Percentiles rank a stretch among this genome's conserved stretches.
Conservation (phyloP, 2,329 filamentous ascomycete species). For the Diaporthe destruens region DNA sequence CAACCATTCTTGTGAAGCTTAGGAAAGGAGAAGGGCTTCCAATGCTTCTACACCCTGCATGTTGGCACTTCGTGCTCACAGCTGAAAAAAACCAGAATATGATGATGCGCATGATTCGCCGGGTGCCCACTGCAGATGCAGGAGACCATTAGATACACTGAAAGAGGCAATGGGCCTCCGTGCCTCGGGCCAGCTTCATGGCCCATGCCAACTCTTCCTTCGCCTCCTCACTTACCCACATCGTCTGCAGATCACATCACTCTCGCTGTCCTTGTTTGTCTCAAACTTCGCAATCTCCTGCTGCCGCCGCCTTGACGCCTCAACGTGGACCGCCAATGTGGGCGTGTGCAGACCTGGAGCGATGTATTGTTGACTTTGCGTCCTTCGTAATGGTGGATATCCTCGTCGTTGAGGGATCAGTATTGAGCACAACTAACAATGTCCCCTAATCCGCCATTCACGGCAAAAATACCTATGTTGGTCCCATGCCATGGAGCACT, state of each 20-base stretch:
- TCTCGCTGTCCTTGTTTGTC: not conserved
- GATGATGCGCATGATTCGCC: not conserved
- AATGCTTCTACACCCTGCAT: not conserved
- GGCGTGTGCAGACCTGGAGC: not conserved
- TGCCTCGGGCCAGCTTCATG: not conserved
- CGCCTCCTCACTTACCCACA: constrained; percentile 18
- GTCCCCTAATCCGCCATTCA: not conserved
- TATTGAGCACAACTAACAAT: not conserved
- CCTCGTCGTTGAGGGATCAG: not conserved
- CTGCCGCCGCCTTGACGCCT: constrained; percentile 1
- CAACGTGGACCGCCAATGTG: not conserved
- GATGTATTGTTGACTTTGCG: no score
- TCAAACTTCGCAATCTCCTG: constrained; percentile 29
- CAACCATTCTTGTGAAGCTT: not conserved
- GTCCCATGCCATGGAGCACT: not conserved
- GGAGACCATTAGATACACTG: not conserved
- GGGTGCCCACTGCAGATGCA: not conserved
- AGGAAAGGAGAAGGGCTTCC: not conserved
- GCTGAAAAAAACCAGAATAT: not conserved
- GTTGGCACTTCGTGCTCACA: not conserved
- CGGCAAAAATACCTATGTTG: not conserved
- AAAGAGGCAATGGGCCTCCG: not conserved
- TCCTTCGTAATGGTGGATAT: not conserved
- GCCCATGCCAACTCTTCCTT: not conserved
- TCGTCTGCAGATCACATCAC: constrained; percentile 5